These are phyloP conservation scores for Zalaria obscura DNA, from an alignment of 2,329 filamentous ascomycete genomes.

Conservation along the genomic window DNA sequence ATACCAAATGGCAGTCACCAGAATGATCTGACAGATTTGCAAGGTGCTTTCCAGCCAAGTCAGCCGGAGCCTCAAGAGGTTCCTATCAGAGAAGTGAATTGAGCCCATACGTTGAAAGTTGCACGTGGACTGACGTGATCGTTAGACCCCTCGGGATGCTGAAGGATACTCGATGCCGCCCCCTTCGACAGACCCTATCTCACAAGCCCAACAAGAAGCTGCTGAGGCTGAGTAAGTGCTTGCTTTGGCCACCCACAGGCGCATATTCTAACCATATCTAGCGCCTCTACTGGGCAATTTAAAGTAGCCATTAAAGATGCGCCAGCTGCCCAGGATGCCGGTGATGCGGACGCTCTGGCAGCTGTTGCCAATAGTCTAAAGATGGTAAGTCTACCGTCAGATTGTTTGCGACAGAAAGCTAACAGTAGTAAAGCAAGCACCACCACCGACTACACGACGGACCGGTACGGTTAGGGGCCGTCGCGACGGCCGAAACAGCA, in stretches of 20 bases:
- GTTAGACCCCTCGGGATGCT: constrained; percentile 43
- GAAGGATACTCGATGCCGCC: constrained; percentile 67
- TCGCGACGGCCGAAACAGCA: constrained; percentile 81
- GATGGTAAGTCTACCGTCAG: constrained; percentile 25
- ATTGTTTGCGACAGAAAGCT: constrained; percentile 4
- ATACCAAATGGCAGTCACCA: constrained; percentile 18
- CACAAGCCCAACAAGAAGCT: constrained; percentile 57
- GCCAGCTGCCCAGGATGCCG: constrained; percentile 64
- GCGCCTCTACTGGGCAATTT: constrained; percentile 47
- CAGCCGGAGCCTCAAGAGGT: not conserved
- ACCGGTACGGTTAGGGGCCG: constrained; percentile 71
- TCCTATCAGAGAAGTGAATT: too few species aligned
- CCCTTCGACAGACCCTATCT: constrained; percentile 43
- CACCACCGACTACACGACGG: constrained; percentile 34
- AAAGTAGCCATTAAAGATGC: constrained; percentile 69
- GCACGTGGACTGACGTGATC: not conserved
- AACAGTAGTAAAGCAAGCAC: constrained; percentile 31
- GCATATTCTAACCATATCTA: too few species aligned
- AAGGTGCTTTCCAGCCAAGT: not conserved
- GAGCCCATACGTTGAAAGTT: too few species aligned
- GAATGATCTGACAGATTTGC: constrained; percentile 17
- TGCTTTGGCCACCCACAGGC: too few species aligned
- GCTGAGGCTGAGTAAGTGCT: constrained; percentile 22
- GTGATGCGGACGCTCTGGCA: constrained; percentile 57
- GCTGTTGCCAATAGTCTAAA: constrained; percentile 63